Base-by-base conservation (phyloP, 176 grass and related monocot genomes). In the Chloris gayana region DNA sequence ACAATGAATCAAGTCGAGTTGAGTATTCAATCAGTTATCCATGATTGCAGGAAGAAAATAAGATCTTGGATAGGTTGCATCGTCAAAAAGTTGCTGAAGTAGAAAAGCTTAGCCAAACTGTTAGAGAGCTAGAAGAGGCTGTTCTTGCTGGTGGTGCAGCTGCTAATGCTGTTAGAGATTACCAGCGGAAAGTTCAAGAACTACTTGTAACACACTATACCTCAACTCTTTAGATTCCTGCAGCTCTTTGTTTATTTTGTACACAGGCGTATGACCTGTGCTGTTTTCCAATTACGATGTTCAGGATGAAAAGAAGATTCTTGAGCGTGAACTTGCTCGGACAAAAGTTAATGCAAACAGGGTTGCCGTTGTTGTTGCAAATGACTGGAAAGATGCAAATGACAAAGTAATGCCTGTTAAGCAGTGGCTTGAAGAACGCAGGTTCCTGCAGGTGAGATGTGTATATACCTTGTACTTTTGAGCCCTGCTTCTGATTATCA, bases 401-500 rank as follows among this genome's bases (percentile, higher is more conserved):
- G 96, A 95, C 57, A 98, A 98, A 95, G 96, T 98, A 73, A 98
- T 98, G 96, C 96, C 96, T 67, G 92, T 98, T 73, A 98, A 87
- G 72, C 96, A 98, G 75, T 98, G 96, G 96, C 96, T 98, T 64
- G 92, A 98, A 79, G 96, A 98, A 31, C 87, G 96, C 88, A 95
- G 96, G 50, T 98, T 98, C 79, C 79, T 98, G 86, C 96, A 95
- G 77, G 96, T 95, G 83, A 44, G 81, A 60, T 63, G 53, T 33
- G 63, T 76, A 72, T 56, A 72, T 56, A 34, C 6, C 82, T 33
- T 76, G 8, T 61, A 14, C 87, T 87, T 58, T 33, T 56, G 7
- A 31, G 51, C 42, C 41, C 33, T 25, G 41, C 26, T 24, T 73
- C 4, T 32, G 32, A 9, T 69, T 53, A 26, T 88, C 4, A 29